phyloP scores from a whole-genome alignment of 148 eudicot species.

The Spergularia bocconei region DNA sequence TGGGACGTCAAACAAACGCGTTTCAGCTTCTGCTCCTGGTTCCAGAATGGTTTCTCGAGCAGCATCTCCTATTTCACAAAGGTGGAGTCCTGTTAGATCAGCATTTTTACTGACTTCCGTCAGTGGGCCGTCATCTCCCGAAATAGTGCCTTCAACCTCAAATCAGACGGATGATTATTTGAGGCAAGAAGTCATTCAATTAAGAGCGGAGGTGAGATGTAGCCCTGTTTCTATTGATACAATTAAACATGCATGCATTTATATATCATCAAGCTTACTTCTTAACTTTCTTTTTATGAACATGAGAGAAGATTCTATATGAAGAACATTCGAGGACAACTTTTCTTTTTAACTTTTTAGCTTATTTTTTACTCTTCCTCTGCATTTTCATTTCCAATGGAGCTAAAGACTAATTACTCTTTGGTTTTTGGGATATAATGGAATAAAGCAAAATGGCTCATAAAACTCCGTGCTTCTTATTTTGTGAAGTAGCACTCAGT shows the following conservation, averaged over 20 bases:
- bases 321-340: background rate
- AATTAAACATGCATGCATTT: constrained; percentile 1
- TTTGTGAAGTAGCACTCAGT: too few species aligned
- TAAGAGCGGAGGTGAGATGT: constrained; percentile 64
- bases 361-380: background rate
- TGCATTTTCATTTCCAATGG: background rate
- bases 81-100: constrained; percentile 38
- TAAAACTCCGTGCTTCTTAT: too few species aligned
- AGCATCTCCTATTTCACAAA: constrained; percentile 54
- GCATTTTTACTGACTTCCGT: constrained; percentile 29
- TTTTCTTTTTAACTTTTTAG: too few species aligned
- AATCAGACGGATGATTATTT: constrained; percentile 38
- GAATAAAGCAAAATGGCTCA: too few species aligned
- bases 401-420: too few species aligned
- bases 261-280: background rate
- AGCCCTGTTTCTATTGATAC: background rate
- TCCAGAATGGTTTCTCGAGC: constrained; percentile 61
- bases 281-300: background rate
- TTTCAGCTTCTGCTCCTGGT: constrained; percentile 61
- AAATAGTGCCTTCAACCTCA: constrained; percentile 34
- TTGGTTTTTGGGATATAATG: too few species aligned
- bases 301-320: background rate
- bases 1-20: constrained; percentile 40
- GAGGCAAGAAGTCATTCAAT: constrained; percentile 49
- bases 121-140: constrained; percentile 38